Evolutionary conservation across 345 rosid species (phyloP), one percentile per base, ranked within the genome.

Genomic region (Psidium guajava): DNA sequence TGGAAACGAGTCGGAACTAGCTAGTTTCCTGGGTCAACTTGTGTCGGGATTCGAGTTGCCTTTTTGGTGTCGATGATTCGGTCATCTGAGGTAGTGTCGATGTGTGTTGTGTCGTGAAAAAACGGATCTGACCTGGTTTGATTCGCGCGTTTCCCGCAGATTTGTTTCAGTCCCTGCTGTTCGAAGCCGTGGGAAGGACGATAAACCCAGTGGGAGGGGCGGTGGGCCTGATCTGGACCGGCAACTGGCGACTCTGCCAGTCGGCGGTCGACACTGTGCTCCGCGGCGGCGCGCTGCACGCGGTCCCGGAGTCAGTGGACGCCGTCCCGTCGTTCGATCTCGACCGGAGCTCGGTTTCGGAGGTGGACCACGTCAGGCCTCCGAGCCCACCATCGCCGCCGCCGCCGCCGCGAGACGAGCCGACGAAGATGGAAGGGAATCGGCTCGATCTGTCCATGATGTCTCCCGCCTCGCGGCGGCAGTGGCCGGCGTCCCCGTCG

Each of bases 141-240:
- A 18, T 64, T 36, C 0, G 24, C 5, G 32, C 3, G 27, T 64
- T 27, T 81, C 25, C 25, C 36, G 53, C 92, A 97, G 99, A 94
- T 84, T 84, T 97, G 89, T 97, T 97, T 89, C 98, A 95, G 85
- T 96, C 98, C 13, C 84, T 96, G 89, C 84, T 97, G 18, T 95
- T 93, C 82, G 98, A 97, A 90, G 99, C 98, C 6, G 95, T 97
- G 75, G 99, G 99, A 49, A 91, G 98, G 88, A 95, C 98, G 2
- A 98, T 95, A 89, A 95, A 96, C 86, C 99, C 98, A 0, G 99
- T 97, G n/a, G 94, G 95, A 86, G 99, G 99, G n/a, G 98, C 96
- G 22, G 98, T 96, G 24, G 99, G 99, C 15, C 95, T 97, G 52
- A 59, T 97, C 21, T 93, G 96, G 98, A 92, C 98, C 1, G 98